Evolutionary conservation across 495 filamentous ascomycete species (phyloP).

Genomic region (Rusavskia elegans): DNA sequence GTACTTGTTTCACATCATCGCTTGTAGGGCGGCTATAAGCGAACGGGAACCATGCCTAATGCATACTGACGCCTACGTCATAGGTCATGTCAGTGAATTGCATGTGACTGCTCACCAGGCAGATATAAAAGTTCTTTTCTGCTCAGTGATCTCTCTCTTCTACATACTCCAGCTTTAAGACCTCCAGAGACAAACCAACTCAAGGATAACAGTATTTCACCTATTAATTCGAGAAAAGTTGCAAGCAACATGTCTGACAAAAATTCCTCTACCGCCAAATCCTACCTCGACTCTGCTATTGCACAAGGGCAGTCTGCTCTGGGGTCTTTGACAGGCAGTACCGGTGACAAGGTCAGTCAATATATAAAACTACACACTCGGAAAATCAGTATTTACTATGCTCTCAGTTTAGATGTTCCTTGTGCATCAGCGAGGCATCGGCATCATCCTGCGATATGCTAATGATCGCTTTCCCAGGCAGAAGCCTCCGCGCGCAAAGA

Average conservation of each 20-base stretch:
- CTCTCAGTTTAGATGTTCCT: too few relatives aligned
- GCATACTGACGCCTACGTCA: too few relatives aligned
- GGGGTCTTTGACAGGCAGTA: conserved; percentile 60
- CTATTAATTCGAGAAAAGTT: background rate
- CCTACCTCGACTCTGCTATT: conserved; percentile 63
- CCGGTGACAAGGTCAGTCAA: conserved; percentile 41
- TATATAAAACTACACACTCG: background rate
- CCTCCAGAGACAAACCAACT: background rate
- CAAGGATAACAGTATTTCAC: too few relatives aligned
- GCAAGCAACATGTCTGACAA: conserved; percentile 43
- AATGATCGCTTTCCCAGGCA: conserved; percentile 10
- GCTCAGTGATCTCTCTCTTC: too few relatives aligned
- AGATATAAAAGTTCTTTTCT: too few relatives aligned
- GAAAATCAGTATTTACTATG: too few relatives aligned
- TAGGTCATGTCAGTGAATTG: too few relatives aligned
- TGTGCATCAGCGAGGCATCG: too few relatives aligned
- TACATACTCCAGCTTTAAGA: background rate
- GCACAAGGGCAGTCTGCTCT: conserved; percentile 57
- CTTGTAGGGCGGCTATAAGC: background rate
- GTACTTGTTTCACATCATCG: too few relatives aligned
- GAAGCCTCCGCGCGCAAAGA: conserved; percentile 41
- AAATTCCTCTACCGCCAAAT: conserved; percentile 60
- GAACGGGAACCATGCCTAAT: background rate
- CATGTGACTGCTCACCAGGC: too few relatives aligned
- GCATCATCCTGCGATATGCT: too few relatives aligned